Evolutionary conservation across 192 early-diverging fungal genomes (phyloP), one percentile per base, ranked within the genome.

Genomic region (Dispira simplex): DNA sequence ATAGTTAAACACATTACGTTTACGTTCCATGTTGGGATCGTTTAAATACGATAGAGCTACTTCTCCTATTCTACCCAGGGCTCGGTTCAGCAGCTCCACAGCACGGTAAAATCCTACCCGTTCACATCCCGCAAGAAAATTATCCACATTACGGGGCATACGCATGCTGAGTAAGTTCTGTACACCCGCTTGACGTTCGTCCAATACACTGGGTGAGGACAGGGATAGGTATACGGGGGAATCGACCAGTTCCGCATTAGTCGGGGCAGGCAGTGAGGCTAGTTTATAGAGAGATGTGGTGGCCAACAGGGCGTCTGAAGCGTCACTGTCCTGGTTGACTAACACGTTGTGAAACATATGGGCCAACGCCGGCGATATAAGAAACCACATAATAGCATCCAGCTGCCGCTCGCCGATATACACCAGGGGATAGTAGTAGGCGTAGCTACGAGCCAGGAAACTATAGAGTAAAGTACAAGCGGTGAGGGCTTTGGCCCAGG

Each of bases 51-150:
- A 62, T 14, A 21, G 9, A 21, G 43, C 43, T 0, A 62, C 59
- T 20, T 39, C 59, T 11, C 46, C 59, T 8, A 62, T 39, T 6
- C 59, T 16, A 20, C 59, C 59, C 13, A 62, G 14, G 20, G 44
- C 59, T 6, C 59, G 59, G 44, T 62, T 32, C n/a, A 62, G 43
- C 44, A 62, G 44, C 44, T 46, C 59, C 12, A 44, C n/a, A 20
- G 46, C 59, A 21, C 59, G 59, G 59, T 62, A 62, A 46, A 62
- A 62, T n/a, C 59, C 59, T n/a, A 25, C 59, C 0, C 59, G 59
- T 44, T 62, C 59, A 25, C 59, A 62, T n/a, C 39, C 59, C 12
- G 28, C 18, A 43, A 62, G 43, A 39, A 62, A 62, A n/a, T 44
- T 62, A 44, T 62, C 59, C 3, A 62, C 43, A 20, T 39, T 12